Evolutionary conservation across 78 protist genomes (phyloP).

Genomic region (Ministeria vibrans): DNA sequence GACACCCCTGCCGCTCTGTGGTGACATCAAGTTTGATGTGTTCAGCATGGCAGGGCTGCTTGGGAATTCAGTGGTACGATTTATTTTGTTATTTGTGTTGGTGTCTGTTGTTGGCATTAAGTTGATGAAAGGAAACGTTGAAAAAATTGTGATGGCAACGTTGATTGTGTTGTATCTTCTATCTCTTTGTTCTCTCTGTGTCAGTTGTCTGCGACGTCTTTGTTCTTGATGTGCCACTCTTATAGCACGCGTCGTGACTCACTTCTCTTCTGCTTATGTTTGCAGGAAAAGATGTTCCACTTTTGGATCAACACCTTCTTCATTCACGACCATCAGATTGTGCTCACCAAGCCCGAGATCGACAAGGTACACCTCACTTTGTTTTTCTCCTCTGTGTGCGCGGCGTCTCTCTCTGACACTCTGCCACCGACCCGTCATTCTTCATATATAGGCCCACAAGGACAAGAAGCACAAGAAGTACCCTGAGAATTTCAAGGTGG

Average conservation of each 20-base stretch:
- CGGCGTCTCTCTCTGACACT: background rate
- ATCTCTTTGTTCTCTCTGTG: background rate
- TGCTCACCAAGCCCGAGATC: constrained; percentile 43
- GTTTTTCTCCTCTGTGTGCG: background rate
- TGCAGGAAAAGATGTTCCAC: constrained; percentile 49
- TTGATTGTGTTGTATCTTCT: too few species aligned
- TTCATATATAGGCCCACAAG: constrained; percentile 30
- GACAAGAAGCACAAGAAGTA: constrained; percentile 59
- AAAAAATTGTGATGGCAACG: too few species aligned
- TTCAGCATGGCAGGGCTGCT: background rate
- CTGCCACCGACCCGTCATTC: background rate
- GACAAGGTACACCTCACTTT: constrained; percentile 37
- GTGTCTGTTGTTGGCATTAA: background rate
- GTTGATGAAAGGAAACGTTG: too few species aligned
- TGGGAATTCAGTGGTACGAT: too few species aligned
- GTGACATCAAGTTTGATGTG: constrained; percentile 3
- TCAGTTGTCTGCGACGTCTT: background rate
- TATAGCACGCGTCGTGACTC: background rate
- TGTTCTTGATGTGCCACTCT: background rate
- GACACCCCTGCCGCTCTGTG: background rate
- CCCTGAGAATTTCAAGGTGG: constrained; percentile 40
- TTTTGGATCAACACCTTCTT: constrained; percentile 77
- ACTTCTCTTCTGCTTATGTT: background rate
- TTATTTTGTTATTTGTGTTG: background rate
- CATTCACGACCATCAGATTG: background rate